These are phyloP conservation scores for Stephania yunnanensis DNA, from an alignment of 164 flowering plant genomes.

Conservation along the genomic window DNA sequence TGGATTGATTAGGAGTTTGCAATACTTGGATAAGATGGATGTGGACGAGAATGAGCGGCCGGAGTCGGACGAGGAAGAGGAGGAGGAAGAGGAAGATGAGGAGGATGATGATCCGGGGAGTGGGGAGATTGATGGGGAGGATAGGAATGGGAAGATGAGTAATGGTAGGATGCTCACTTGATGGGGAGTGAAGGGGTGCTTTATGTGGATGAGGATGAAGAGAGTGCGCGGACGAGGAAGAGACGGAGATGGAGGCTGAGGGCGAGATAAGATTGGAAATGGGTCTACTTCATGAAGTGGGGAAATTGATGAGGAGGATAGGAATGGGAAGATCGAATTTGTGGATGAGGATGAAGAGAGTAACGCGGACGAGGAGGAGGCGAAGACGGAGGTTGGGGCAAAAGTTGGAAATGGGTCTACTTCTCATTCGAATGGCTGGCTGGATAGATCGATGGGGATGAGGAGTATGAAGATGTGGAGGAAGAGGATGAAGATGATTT, in stretches of 20 bases:
- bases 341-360: constrained; percentile 89
- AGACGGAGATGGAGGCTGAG: constrained; percentile 7
- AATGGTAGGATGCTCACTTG: constrained; percentile 56
- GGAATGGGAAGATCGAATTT: constrained; percentile 37
- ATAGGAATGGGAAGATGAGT: constrained; percentile 30
- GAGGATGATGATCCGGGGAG: constrained; percentile 79
- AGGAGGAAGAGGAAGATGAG: constrained; percentile 69
- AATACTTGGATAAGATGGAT: constrained; percentile 91
- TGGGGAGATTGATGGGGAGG: constrained; percentile 84
- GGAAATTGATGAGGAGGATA: constrained; percentile 76
- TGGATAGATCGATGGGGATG: constrained; percentile 23
- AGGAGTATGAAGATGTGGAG: constrained; percentile 49
- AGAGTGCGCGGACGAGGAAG: constrained; percentile 88
- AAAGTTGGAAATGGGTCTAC: constrained; percentile 26
- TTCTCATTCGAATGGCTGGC: constrained; percentile 47
- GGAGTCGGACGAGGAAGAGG: constrained; percentile 84
- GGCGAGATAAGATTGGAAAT: constrained; percentile 19
- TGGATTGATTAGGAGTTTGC: constrained; percentile 63
- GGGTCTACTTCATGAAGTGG: constrained; percentile 1
- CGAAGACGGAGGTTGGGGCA: constrained; percentile 36
- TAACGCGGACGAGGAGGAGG: constrained; percentile 87
- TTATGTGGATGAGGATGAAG: constrained; percentile 83
- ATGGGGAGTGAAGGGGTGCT: constrained; percentile 47
- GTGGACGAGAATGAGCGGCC: constrained; percentile 80
- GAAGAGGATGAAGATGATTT: constrained; percentile 56